Evolutionary conservation across 805 yeast genomes (phyloP), one percentile per base, ranked within the genome.

Genomic region (Pichia gijzeniarum): DNA sequence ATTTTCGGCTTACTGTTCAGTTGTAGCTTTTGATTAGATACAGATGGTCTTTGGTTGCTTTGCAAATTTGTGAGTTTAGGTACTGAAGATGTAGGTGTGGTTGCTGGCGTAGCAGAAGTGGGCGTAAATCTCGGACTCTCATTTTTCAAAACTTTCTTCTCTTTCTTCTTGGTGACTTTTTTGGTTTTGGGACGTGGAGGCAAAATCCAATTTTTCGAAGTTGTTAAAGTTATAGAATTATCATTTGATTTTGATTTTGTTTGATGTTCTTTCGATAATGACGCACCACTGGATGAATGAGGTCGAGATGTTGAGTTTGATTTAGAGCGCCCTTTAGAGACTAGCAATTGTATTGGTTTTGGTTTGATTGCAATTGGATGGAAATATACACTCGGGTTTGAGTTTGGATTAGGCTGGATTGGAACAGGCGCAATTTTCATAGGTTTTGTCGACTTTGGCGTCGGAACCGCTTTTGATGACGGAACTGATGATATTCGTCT

Each of bases 141-240:
- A 6, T 5, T 22, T 16, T 33, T 44, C 19, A 14, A 12, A 33
- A 27, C 35, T 40, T 47, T 52, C 14, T 37, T 47, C 4, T 25
- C 40, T 27, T 30, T 43, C 35, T 49, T 50, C 18, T 47, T 47
- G 6, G 49, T 35, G 0, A 47, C 43, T 33, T 58, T 61, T 43
- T 57, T 62, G 5, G 58, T 53, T 41, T 53, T 73, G 4, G 81
- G 80, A 39, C 82, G 61, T 3, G 81, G 81, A 3, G 81, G 82
- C 33, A 76, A 61, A 5, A 74, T 76, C 80, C 82, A 76, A 50
- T 64, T 62, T 40, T 63, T 64, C 20, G 44, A 44, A 5, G 53
- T 51, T 13, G 54, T 43, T 30, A 48, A 30, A n/a, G 43, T 49
- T 12, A 44, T 54, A 14, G 36, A 44, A 33, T 22, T 47, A 17